Conservation (phyloP, 2,329 filamentous ascomycete genomes). For the Cladosporium sp. region DNA sequence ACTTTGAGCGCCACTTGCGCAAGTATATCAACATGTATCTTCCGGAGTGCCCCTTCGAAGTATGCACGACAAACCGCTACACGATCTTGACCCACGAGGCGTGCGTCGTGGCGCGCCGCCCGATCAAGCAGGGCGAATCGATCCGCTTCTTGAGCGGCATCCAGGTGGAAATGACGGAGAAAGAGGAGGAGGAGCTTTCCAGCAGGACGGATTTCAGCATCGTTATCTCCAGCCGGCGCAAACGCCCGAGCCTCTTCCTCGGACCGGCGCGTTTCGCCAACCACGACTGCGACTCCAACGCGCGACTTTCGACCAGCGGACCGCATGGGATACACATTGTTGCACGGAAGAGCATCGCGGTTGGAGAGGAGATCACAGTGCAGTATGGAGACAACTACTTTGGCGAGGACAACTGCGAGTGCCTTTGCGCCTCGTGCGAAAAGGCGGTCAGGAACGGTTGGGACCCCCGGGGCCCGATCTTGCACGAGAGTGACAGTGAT, state of each 20-base stretch:
- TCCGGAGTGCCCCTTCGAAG: conserved; percentile 90
- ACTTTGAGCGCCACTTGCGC: conserved; percentile 77
- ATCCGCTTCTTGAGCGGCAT: conserved; percentile 90
- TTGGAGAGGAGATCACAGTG: conserved; percentile 93
- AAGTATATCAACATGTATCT: conserved; percentile 91
- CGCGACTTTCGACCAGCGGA: conserved; percentile 74
- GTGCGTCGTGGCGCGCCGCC: conserved; percentile 71
- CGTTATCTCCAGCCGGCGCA: conserved; percentile 86
- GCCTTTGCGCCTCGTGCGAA: conserved; percentile 85
- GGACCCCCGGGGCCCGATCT: conserved; percentile 45
- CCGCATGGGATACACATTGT: conserved; percentile 86
- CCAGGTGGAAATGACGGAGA: conserved; percentile 83
- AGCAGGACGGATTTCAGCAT: conserved; percentile 94
- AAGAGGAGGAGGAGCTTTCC: conserved; percentile 80
- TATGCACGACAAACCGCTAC: conserved; percentile 89
- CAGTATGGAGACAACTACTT: conserved; percentile 96
- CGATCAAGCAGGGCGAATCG: conserved; percentile 73
- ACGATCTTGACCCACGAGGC: conserved; percentile 88
- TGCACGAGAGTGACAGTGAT: conserved; percentile 29
- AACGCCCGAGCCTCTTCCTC: conserved; percentile 84
- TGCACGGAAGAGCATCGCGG: conserved; percentile 70
- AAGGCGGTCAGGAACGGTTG: conserved; percentile 71
- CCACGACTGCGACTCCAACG: conserved; percentile 93
- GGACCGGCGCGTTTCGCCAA: conserved; percentile 95
- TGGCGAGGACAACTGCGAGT: conserved; percentile 90